Conservation (phyloP, 169 alveolate genomes). For the Haemoproteus tartakovskyi region DNA sequence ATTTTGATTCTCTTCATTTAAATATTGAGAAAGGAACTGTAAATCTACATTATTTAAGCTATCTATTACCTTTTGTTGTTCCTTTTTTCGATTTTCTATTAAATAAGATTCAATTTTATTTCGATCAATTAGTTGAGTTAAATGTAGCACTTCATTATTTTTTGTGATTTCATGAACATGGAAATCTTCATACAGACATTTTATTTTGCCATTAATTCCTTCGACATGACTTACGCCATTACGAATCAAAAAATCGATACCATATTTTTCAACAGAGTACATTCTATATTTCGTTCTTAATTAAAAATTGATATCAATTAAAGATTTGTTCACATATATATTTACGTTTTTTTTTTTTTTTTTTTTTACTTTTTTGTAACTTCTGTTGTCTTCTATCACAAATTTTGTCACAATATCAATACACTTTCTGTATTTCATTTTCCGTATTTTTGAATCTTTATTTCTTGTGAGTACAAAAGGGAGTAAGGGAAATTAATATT, state of each 20-base stretch:
- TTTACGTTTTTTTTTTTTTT: too few relatives aligned
- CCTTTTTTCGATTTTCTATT: constrained; percentile 29
- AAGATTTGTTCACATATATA: not conserved
- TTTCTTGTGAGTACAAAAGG: too few relatives aligned
- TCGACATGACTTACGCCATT: constrained; percentile 12
- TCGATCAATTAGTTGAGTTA: constrained; percentile 53
- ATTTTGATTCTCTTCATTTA: not conserved
- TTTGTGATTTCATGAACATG: constrained; percentile 71
- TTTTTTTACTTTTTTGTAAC: too few relatives aligned
- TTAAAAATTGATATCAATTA: not conserved
- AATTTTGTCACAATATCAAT: too few relatives aligned
- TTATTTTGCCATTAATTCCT: constrained; percentile 66
- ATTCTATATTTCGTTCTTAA: not conserved
- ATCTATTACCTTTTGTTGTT: constrained; percentile 3
- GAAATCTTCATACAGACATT: constrained; percentile 70
- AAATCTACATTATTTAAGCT: constrained; percentile 7
- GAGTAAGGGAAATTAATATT: too few relatives aligned
- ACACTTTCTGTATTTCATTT: too few relatives aligned
- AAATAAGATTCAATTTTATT: constrained; percentile 22
- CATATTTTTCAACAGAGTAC: constrained; percentile 12
- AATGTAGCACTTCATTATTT: constrained; percentile 37
- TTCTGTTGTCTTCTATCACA: too few relatives aligned
- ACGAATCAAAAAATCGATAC: constrained; percentile 41
- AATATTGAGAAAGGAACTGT: constrained; percentile 10
- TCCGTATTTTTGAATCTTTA: too few relatives aligned